Conservation (phyloP, 768 basidiomycete species). For the Collybiopsis luxurians region DNA sequence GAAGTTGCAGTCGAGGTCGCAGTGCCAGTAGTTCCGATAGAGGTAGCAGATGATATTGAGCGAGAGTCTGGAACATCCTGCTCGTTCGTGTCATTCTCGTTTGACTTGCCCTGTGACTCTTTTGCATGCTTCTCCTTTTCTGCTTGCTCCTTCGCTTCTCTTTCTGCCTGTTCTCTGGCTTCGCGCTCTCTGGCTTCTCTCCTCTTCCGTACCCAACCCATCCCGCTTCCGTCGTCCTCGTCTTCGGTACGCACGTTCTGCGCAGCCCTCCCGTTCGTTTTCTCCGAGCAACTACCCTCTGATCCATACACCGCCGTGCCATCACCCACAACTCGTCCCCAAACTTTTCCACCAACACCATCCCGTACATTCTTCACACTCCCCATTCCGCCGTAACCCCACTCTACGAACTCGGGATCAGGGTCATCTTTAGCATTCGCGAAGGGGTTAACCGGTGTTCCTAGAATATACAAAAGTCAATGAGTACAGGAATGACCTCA, state of each 20-base stretch:
- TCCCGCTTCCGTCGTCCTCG: constrained; percentile 81
- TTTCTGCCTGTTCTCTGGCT: constrained; percentile 40
- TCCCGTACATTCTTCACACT: constrained; percentile 38
- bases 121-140: constrained; percentile 19
- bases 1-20: constrained; percentile 5
- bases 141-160: constrained; percentile 25
- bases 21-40: constrained; percentile 11
- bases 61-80: constrained; percentile 9
- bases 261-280: constrained; percentile 16
- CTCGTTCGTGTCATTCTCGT: constrained; percentile 15
- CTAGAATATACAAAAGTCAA: constrained; percentile 12
- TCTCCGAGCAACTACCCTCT: constrained; percentile 17
- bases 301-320: constrained; percentile 12
- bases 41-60: constrained; percentile 12
- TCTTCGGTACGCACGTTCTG: constrained; percentile 39
- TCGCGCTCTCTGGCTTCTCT: constrained; percentile 57
- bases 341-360: constrained; percentile 31
- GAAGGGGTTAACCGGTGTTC: constrained; percentile 50
- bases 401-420: constrained; percentile 87
- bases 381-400: constrained; percentile 90
- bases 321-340: constrained; percentile 32
- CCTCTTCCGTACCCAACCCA: constrained; percentile 76
- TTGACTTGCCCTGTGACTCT: constrained; percentile 5
- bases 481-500: not conserved
- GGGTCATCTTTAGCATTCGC: constrained; percentile 55